Evolutionary conservation across 352 stramenopile genomes (phyloP).

Genomic region (Pythium sp.): DNA sequence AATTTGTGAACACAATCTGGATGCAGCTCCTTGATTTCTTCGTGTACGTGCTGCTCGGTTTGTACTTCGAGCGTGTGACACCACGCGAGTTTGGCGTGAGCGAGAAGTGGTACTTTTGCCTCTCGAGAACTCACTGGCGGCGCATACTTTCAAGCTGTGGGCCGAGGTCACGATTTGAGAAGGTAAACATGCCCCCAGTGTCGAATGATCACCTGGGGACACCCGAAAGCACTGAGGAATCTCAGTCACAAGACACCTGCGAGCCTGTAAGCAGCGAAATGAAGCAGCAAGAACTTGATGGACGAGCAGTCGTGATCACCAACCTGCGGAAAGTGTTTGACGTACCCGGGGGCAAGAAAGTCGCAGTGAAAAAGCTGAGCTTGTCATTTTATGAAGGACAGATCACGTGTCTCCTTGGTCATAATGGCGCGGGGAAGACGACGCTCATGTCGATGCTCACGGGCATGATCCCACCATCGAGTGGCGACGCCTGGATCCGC

Average conservation of each 20-base stretch:
- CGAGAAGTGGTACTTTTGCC: conserved; percentile 89
- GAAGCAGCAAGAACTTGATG: conserved; percentile 48
- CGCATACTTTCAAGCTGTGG: conserved; percentile 13
- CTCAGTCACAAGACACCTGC: neutral
- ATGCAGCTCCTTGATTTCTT: conserved; percentile 90
- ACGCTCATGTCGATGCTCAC: conserved; percentile 83
- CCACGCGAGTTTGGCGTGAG: conserved; percentile 90
- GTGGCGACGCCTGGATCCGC: conserved; percentile 54
- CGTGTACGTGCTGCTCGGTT: conserved; percentile 80
- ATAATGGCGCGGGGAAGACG: conserved; percentile 95
- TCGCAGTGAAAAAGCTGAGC: conserved; percentile 85
- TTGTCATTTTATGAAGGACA: conserved; percentile 92
- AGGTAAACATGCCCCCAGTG: neutral
- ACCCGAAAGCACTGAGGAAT: neutral
- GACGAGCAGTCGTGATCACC: conserved; percentile 54
- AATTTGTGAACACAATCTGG: conserved; percentile 54
- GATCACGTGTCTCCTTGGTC: conserved; percentile 92
- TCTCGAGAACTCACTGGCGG: conserved; percentile 72
- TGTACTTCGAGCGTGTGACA: conserved; percentile 92
- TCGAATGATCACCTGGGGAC: neutral
- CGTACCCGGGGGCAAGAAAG: conserved; percentile 57
- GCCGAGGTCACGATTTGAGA: neutral
- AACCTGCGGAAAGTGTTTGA: conserved; percentile 77
- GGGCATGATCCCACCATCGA: conserved; percentile 58
- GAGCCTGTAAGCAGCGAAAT: conserved; percentile 39